Percentiles rank a stretch among this genome's conserved stretches.
These are phyloP conservation scores for Apostasia shenzhenica DNA, from an alignment of 106 monocot species.

Conservation along the genomic window DNA sequence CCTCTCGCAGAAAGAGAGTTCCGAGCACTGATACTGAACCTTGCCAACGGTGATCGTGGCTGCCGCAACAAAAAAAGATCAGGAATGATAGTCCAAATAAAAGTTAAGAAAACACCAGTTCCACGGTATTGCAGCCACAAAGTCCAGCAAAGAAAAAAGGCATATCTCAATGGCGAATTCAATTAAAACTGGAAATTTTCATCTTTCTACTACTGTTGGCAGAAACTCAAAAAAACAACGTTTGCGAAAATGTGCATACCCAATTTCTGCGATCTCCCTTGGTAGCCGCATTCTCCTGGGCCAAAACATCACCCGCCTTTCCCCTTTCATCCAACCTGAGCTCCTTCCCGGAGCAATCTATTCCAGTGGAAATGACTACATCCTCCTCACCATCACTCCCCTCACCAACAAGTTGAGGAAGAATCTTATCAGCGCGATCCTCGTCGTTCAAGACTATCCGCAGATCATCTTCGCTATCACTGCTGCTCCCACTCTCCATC, in stretches of 20 bases:
- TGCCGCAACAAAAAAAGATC: not conserved
- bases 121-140: not conserved
- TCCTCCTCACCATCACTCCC: not conserved
- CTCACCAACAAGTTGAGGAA: not conserved
- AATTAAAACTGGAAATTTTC: not conserved
- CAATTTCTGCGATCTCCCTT: not conserved
- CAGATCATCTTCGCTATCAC: conserved; percentile 8
- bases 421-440: not conserved
- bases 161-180: not conserved
- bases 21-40: not conserved
- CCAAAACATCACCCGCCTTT: not conserved
- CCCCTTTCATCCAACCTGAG: not conserved
- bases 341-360: not conserved
- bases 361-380: not conserved
- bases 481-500: conserved; percentile 1
- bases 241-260: not conserved
- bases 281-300: no score
- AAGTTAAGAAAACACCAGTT: not conserved
- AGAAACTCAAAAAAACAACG: not conserved
- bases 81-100: conserved; percentile 1
- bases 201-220: not conserved
- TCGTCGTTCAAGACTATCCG: conserved; percentile 7
- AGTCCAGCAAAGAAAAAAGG: not conserved
- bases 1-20: not conserved
- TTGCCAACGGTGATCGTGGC: not conserved